Conservation (phyloP, 768 basidiomycete species). For the Exsudoporus frostii region DNA sequence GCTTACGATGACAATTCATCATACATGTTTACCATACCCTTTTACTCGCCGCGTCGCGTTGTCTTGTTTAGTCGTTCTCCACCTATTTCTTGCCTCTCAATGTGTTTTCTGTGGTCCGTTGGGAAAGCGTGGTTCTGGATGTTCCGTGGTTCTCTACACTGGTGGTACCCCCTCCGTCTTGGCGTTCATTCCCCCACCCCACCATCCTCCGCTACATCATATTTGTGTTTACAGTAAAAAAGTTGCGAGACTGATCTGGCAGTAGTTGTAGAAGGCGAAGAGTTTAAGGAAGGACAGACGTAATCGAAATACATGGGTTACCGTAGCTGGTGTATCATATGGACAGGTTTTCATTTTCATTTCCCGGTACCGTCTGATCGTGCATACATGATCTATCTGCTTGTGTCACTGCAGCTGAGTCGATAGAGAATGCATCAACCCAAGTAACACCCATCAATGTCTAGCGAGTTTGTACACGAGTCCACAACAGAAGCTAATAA, state of each 20-base stretch:
- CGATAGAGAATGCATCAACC: no score
- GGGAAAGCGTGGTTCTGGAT: slow-evolving; percentile 20
- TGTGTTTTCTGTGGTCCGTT: slow-evolving; percentile 21
- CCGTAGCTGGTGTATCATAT: slow-evolving; percentile 32
- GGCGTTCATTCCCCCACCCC: slow-evolving; percentile 1
- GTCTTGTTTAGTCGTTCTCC: slow-evolving; percentile 28
- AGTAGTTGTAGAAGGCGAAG: slow-evolving; percentile 26
- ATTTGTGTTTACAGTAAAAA: slow-evolving; percentile 22
- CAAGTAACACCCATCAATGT: not conserved
- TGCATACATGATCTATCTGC: not conserved
- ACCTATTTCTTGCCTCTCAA: slow-evolving; percentile 22
- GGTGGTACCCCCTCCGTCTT: slow-evolving; percentile 10
- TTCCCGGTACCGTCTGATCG: not conserved
- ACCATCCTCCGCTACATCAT: slow-evolving; percentile 19
- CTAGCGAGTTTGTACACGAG: not conserved
- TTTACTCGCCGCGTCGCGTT: slow-evolving; percentile 28
- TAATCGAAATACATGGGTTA: slow-evolving; percentile 30
- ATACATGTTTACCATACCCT: slow-evolving; percentile 30
- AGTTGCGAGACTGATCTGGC: slow-evolving; percentile 26
- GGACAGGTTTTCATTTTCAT: slow-evolving; percentile 3
- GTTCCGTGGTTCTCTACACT: slow-evolving; percentile 12
- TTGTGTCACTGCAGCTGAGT: not conserved
- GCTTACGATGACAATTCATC: slow-evolving; percentile 29
- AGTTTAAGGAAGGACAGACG: slow-evolving; percentile 30
- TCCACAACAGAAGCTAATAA: slow-evolving; percentile 9